Conservation (phyloP, 495 filamentous ascomycete genomes). For the Thermothielavioides terrestris region DNA sequence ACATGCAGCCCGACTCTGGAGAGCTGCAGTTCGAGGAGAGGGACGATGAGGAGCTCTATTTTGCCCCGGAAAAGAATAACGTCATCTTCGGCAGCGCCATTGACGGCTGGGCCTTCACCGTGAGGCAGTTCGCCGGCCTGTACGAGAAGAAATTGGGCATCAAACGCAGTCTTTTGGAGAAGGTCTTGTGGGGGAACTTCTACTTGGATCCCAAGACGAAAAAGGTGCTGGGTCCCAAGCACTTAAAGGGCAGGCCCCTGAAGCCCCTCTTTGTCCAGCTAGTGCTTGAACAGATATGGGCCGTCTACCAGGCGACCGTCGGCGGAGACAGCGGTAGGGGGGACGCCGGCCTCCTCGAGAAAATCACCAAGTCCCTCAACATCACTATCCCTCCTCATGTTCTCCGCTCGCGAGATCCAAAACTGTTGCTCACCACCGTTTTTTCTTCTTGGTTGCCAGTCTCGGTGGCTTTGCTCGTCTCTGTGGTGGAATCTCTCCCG, state of each 20-base stretch:
- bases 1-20: conserved; percentile 42
- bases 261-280: conserved; percentile 98
- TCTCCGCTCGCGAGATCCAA: conserved; percentile 74
- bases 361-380: conserved; percentile 86
- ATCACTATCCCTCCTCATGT: conserved; percentile 77
- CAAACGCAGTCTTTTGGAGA: conserved; percentile 82
- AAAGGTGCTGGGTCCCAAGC: conserved; percentile 79
- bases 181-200: conserved; percentile 94
- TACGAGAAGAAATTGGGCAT: conserved; percentile 98
- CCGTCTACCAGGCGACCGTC: conserved; percentile 85
- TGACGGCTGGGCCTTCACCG: conserved; percentile 96
- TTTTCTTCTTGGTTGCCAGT: conserved; percentile 88
- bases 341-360: conserved; percentile 75
- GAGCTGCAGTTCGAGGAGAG: conserved; percentile 75
- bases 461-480: conserved; percentile 86
- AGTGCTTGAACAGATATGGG: conserved; percentile 94
- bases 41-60: conserved; percentile 97
- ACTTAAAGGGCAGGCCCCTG: conserved; percentile 79
- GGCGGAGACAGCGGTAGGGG: conserved; percentile 76
- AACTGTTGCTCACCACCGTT: conserved; percentile 72
- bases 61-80: conserved; percentile 95
- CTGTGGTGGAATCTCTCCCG: conserved; percentile 86
- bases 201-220: conserved; percentile 97
- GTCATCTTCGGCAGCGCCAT: conserved; percentile 97
- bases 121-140: conserved; percentile 83